A percentile compares a stretch with the other conserved stretches of the same genome.
Evolutionary conservation across 2,329 filamentous ascomycete species (phyloP).

Genomic region (Colletotrichum sp.): DNA sequence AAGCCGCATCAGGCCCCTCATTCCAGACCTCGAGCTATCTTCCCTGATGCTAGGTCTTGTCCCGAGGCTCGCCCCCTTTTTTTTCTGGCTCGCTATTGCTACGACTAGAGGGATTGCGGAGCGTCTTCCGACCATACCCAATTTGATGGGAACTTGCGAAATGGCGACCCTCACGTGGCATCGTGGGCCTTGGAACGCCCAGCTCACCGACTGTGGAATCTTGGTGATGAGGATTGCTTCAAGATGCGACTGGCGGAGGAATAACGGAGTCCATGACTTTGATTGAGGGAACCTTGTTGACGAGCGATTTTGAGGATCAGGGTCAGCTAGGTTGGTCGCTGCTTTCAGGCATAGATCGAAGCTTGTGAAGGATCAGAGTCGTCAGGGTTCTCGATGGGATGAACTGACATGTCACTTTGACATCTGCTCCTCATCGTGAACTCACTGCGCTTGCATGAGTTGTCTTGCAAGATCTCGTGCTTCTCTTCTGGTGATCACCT

Average conservation of each 20-base stretch:
- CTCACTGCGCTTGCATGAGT: not conserved
- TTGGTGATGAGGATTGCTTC: not conserved
- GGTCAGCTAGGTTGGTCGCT: not conserved
- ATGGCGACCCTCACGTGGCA: constrained; percentile 1
- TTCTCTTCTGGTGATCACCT: not conserved
- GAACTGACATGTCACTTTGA: not conserved
- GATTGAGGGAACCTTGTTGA: not conserved
- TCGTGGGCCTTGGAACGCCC: not conserved
- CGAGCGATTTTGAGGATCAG: not conserved
- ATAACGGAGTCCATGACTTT: not conserved
- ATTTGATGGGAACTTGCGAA: constrained; percentile 8
- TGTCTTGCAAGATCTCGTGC: not conserved
- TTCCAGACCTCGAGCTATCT: not conserved
- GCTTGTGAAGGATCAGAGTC: not conserved
- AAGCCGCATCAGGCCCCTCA: not conserved
- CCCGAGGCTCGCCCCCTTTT: not conserved
- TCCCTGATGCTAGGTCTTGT: not conserved
- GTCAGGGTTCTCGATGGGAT: not conserved
- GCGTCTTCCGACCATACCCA: not conserved
- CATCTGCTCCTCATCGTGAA: not conserved
- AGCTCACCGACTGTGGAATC: not conserved
- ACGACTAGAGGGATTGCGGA: not conserved
- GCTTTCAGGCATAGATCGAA: not conserved
- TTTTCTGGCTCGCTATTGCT: not conserved
- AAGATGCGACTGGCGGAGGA: constrained; percentile 11